Evolutionary conservation across 2,329 filamentous ascomycete species (phyloP).

Genomic region (Apiospora phragmitis): DNA sequence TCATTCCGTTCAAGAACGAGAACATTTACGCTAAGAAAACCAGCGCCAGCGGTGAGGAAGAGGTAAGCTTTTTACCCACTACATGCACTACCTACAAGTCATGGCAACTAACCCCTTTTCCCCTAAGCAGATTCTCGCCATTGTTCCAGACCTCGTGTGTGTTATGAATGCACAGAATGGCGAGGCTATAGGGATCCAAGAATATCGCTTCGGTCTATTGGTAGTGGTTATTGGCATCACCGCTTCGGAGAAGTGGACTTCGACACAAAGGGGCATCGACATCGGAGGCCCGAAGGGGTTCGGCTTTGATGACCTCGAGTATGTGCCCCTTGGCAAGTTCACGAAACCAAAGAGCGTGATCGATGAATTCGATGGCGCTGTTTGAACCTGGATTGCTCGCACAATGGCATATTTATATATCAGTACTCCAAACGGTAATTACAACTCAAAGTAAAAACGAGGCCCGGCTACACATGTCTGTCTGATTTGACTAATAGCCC

Average conservation of each 20-base stretch:
- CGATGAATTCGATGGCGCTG: constrained; percentile 41
- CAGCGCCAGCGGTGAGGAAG: constrained; percentile 34
- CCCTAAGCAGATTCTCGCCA: constrained; percentile 42
- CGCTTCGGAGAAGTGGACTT: constrained; percentile 42
- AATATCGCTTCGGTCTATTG: constrained; percentile 54
- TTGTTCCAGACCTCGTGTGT: constrained; percentile 57
- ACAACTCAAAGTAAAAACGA: no score
- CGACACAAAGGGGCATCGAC: constrained; percentile 44
- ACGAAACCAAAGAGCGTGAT: constrained; percentile 52
- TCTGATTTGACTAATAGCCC: no score
- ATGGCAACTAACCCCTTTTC: neutral
- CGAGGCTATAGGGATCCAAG: constrained; percentile 56
- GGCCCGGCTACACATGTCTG: no score
- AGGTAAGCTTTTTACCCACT: constrained; percentile 12
- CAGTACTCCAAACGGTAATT: no score
- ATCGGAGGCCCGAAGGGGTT: constrained; percentile 52
- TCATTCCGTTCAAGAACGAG: constrained; percentile 49
- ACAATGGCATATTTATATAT: neutral
- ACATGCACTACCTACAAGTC: neutral
- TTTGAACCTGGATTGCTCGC: no score
- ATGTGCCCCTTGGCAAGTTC: constrained; percentile 48
- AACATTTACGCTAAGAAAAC: constrained; percentile 60
- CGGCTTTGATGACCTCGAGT: constrained; percentile 48
- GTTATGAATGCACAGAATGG: constrained; percentile 58
- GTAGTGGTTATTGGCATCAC: constrained; percentile 50